These are phyloP conservation scores for Penicillium sp. DNA, from an alignment of 2,329 filamentous ascomycete species.

Conservation along the genomic window DNA sequence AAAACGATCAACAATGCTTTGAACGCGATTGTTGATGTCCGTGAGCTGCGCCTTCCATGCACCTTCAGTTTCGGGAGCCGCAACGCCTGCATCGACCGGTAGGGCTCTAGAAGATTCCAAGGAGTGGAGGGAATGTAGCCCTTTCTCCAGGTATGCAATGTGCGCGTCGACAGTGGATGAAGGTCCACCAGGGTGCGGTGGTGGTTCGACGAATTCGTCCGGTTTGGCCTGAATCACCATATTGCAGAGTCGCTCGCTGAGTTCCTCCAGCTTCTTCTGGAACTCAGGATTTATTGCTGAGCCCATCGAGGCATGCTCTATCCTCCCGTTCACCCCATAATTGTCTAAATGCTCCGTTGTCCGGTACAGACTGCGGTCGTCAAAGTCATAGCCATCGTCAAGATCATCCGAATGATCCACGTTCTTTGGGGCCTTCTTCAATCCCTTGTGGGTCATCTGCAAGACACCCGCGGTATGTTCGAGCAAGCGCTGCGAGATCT, in stretches of 20 bases:
- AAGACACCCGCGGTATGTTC: conserved; percentile 92
- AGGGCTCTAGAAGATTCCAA: conserved; percentile 55
- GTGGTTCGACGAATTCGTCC: conserved; percentile 37
- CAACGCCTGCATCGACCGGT: background rate
- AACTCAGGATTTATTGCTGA: conserved; percentile 57
- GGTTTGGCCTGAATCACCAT: conserved; percentile 58
- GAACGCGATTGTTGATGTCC: conserved; percentile 65
- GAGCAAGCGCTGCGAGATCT: conserved; percentile 73
- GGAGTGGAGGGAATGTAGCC: conserved; percentile 61
- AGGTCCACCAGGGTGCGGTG: conserved; percentile 35
- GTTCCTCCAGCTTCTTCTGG: conserved; percentile 65
- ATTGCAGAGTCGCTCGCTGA: conserved; percentile 68
- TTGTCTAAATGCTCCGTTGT: conserved; percentile 67
- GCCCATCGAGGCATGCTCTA: conserved; percentile 16
- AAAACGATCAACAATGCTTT: conserved; percentile 56
- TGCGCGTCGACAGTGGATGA: conserved; percentile 53
- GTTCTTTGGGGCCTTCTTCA: conserved; percentile 59
- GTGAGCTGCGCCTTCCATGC: conserved; percentile 53
- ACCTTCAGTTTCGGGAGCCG: conserved; percentile 46
- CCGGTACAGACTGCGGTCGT: conserved; percentile 73
- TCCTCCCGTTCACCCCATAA: conserved; percentile 30
- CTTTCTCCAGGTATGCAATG: conserved; percentile 70
- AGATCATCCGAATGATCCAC: conserved; percentile 71
- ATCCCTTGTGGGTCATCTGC: conserved; percentile 80
- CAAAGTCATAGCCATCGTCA: conserved; percentile 69